phyloP scores from a whole-genome alignment of 1,284 basidiomycete genomes.

The Microbotryomycetes sp. region DNA sequence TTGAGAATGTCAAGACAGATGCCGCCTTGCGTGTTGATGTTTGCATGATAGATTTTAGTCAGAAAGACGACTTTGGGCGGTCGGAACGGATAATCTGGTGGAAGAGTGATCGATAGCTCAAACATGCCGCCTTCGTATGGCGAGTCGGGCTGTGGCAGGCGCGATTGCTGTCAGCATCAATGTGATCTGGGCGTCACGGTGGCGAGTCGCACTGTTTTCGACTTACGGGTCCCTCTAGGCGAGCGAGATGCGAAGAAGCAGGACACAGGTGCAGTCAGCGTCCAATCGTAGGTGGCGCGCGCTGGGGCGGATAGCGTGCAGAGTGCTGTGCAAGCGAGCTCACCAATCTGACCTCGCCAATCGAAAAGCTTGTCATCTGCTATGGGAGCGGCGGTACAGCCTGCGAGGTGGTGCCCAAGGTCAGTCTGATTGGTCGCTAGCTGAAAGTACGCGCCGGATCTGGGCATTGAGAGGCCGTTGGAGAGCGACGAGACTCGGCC shows the following conservation, averaged over 20 bases:
- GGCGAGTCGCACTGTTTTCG: not conserved
- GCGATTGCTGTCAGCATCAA: not conserved
- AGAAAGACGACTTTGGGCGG: conserved; percentile 98
- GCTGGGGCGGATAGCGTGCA: too few species aligned
- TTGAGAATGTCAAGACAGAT: conserved; percentile 58
- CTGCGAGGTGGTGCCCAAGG: too few species aligned
- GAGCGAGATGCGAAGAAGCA: not conserved
- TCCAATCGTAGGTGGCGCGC: not conserved
- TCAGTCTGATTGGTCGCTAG: too few species aligned
- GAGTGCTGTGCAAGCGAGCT: not conserved
- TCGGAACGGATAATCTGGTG: conserved; percentile 89
- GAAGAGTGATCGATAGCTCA: conserved; percentile 61
- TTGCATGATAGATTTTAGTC: conserved; percentile 76
- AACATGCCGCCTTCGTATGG: conserved; percentile 83
- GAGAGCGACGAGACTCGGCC: too few species aligned
- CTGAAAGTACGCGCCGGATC: too few species aligned
- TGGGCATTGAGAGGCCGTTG: too few species aligned
- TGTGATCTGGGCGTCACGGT: not conserved
- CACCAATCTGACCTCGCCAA: conserved; percentile 67
- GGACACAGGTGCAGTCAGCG: not conserved
- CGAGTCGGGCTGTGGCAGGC: conserved; percentile 51
- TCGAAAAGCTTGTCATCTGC: conserved; percentile 52
- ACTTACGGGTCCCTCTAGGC: not conserved
- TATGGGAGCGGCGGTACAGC: conserved; percentile 45
- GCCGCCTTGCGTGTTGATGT: conserved; percentile 95